Base-by-base conservation (phyloP, 1,139 yeast species). In the Suhomyces bribrorum region DNA sequence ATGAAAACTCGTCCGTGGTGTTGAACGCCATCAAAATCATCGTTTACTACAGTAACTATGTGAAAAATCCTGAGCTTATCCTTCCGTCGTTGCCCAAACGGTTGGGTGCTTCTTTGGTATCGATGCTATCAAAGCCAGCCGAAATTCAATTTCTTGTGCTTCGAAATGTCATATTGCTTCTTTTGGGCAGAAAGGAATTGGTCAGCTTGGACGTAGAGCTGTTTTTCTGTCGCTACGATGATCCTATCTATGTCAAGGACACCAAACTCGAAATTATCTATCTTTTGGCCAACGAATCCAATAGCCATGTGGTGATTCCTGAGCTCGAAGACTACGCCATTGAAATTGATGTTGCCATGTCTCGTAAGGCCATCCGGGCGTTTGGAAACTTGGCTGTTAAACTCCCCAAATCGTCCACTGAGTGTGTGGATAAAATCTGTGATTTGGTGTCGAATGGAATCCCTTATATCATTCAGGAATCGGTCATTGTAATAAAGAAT, bases 371-470 rank as follows among this genome's bases (percentile, higher is more conserved):
- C 0, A 83, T 90, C 3, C 67, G 96, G 41, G 96, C 96, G 0
- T 82, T 92, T 48, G 97, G 97, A 2, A 86, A 88, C 52, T 66
- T 92, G 26, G 95, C 96, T 0, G 81, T 89, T 23, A 88, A 87
- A 52, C 64, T 88, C 17, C 56, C 59, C 7, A 77, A 66, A 35
- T 69, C 75, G 1, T 81, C 92, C 0, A 66, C 73, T 7, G 69
- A 73, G 26, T 86, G 95, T 58, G 84, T 86, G 5, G 76, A 76
- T 12, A 78, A 80, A 1, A 61, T 89, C 5, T 54, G 79, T 36
- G 83, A 77, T 31, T 67, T 88, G 42, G 64, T 84, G 1, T 69
- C 82, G 2, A 81, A 82, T 43, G 85, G 85, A 0, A 79, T 86
- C 4, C 77, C 88, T 3, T 84, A 86, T 53, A 78, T 88, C 35